A percentile compares a stretch with the other conserved stretches of the same genome.
These are phyloP conservation scores for Bolboschoenoplectus hybrid DNA, from an alignment of 202 grass and related monocot genomes.

Conservation along the genomic window DNA sequence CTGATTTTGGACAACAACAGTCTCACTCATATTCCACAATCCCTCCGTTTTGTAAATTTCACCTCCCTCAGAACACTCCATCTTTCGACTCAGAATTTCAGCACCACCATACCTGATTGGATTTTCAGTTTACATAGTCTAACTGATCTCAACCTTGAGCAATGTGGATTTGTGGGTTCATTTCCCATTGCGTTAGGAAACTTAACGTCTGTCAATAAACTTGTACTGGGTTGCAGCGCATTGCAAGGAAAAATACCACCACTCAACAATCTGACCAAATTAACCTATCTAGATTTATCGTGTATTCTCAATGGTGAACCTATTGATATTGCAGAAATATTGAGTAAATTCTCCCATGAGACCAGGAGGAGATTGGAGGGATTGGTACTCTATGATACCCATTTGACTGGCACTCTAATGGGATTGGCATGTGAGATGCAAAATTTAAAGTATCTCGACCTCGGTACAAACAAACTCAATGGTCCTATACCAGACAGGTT, in stretches of 20 bases:
- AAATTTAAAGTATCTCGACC: constrained; percentile 12
- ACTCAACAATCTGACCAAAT: constrained; percentile 27
- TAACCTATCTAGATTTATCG: not conserved
- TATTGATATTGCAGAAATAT: not conserved
- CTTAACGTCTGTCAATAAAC: constrained; percentile 15
- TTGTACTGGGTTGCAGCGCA: not conserved
- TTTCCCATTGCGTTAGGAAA: constrained; percentile 9
- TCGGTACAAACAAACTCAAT: not conserved
- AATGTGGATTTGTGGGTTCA: not conserved
- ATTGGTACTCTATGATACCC: constrained; percentile 16
- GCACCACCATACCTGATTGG: not conserved
- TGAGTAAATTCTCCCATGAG: constrained; percentile 5
- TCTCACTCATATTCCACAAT: not conserved
- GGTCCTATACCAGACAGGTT: constrained; percentile 33
- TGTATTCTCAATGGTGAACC: constrained; percentile 6
- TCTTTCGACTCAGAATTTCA: constrained; percentile 21
- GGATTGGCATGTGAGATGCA: constrained; percentile 1
- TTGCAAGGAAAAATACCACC: constrained; percentile 8
- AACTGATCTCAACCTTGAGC: constrained; percentile 16
- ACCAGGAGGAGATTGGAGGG: not conserved
- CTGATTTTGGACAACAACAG: not conserved
- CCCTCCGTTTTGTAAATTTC: constrained; percentile 40
- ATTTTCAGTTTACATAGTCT: constrained; percentile 2
- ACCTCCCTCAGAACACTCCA: constrained; percentile 36
- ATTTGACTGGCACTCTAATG: constrained; percentile 7